Percentiles rank a stretch among this genome's conserved stretches.
Conservation (phyloP, 2,329 filamentous ascomycete species). For the Colletotrichum eleusines region DNA sequence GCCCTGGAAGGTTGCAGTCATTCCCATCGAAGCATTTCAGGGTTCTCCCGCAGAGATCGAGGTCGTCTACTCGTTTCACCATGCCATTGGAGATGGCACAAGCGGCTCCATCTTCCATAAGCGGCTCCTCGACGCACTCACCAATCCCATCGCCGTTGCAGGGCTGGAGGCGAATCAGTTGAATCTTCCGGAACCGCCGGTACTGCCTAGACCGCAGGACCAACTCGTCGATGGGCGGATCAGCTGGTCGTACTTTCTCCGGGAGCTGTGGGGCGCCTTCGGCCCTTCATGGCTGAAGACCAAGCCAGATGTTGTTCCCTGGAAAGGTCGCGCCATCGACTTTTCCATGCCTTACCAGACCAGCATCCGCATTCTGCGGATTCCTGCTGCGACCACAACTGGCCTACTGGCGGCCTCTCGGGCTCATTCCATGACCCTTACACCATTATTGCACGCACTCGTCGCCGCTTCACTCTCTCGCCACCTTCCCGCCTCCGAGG, state of each 20-base stretch:
- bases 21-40: conserved; percentile 11
- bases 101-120: conserved; percentile 63
- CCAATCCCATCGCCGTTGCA: conserved; percentile 34
- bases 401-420: conserved; percentile 56
- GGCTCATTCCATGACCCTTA: conserved; percentile 58
- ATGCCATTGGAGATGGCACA: conserved; percentile 65
- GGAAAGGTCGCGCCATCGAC: conserved; percentile 55
- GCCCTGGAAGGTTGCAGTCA: conserved; percentile 61
- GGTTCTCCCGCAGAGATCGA: conserved; percentile 49
- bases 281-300: conserved; percentile 55
- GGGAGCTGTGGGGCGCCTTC: conserved; percentile 55
- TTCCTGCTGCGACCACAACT: conserved; percentile 48
- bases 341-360: conserved; percentile 52
- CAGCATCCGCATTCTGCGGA: conserved; percentile 52
- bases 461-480: conserved; percentile 55
- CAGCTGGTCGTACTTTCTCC: conserved; percentile 56
- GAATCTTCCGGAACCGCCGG: conserved; percentile 47
- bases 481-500: conserved; percentile 51
- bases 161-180: conserved; percentile 44
- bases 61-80: conserved; percentile 64
- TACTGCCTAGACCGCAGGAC: conserved; percentile 56
- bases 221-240: conserved; percentile 54
- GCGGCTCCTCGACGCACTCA: conserved; percentile 58
- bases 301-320: conserved; percentile 47
- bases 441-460: conserved; percentile 62